Percentiles rank a stretch among this genome's conserved stretches.
phyloP scores from a whole-genome alignment of 768 basidiomycete genomes.

The Tylopilus plumbeoviolaceoides region DNA sequence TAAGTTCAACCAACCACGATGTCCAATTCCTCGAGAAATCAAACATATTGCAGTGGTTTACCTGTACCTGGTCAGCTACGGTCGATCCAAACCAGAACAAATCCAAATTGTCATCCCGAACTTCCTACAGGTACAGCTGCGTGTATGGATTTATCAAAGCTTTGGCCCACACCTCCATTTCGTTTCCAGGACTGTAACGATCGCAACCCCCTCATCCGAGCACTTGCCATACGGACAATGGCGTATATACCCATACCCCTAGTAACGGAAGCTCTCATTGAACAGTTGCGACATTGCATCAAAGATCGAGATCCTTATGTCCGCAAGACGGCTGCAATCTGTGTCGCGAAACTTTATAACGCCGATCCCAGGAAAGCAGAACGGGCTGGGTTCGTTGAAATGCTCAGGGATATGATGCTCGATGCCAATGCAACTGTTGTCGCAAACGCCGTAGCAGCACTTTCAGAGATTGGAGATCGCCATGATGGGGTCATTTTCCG shows the following conservation, averaged over 20 bases:
- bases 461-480: constrained; percentile 95
- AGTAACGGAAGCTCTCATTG: constrained; percentile 80
- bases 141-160: constrained; percentile 3
- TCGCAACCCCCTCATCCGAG: constrained; percentile 93
- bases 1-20: constrained; percentile 37
- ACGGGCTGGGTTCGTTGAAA: constrained; percentile 84
- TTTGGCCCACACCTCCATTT: constrained; percentile 11
- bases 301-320: constrained; percentile 97
- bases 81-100: constrained; percentile 88
- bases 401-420: constrained; percentile 86
- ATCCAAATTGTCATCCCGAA: constrained; percentile 88
- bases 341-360: constrained; percentile 91
- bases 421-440: constrained; percentile 97
- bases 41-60: constrained; percentile 74
- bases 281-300: constrained; percentile 87
- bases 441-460: constrained; percentile 92
- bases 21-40: neutral
- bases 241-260: constrained; percentile 94
- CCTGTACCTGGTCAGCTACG: constrained; percentile 96
- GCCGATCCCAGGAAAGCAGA: constrained; percentile 86
- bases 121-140: constrained; percentile 69
- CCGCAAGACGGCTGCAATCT: constrained; percentile 96
- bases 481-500: constrained; percentile 93
- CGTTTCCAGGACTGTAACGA: constrained; percentile 83
- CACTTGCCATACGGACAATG: constrained; percentile 97